Evolutionary conservation across 805 yeast genomes (phyloP).

Genomic region (Saccharomycopsis malanga): DNA sequence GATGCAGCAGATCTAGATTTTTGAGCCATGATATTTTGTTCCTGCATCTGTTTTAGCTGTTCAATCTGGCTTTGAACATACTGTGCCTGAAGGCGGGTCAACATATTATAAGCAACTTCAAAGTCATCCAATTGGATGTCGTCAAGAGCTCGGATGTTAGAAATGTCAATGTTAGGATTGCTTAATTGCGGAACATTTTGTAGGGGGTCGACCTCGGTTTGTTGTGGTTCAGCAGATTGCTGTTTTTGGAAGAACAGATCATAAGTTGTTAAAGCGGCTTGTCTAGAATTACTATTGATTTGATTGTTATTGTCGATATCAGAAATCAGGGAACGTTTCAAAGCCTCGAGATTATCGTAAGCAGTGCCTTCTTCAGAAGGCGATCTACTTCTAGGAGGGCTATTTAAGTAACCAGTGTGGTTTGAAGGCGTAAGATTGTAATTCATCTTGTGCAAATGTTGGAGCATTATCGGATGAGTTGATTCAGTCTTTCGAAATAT

Average conservation of each 20-base stretch:
- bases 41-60: conserved; percentile 15
- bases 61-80: conserved; percentile 16
- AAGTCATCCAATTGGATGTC: conserved; percentile 17
- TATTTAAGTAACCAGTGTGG: neutral
- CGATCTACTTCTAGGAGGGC: conserved; percentile 12
- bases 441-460: neutral
- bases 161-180: neutral
- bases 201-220: neutral
- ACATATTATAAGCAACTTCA: conserved; percentile 15
- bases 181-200: neutral
- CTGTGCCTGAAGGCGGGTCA: conserved; percentile 12
- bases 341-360: neutral
- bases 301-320: neutral
- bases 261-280: neutral
- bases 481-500: no score
- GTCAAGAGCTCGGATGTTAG: conserved; percentile 16
- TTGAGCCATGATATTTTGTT: conserved; percentile 12
- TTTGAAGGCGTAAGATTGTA: neutral
- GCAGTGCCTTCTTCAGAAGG: conserved; percentile 1
- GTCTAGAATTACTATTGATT: neutral
- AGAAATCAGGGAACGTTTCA: neutral
- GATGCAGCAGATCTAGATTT: neutral
- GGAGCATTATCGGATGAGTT: neutral
- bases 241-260: neutral
- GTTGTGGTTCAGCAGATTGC: neutral